phyloP scores from a whole-genome alignment of 257 asterid species.

The Solanum phureja region DNA sequence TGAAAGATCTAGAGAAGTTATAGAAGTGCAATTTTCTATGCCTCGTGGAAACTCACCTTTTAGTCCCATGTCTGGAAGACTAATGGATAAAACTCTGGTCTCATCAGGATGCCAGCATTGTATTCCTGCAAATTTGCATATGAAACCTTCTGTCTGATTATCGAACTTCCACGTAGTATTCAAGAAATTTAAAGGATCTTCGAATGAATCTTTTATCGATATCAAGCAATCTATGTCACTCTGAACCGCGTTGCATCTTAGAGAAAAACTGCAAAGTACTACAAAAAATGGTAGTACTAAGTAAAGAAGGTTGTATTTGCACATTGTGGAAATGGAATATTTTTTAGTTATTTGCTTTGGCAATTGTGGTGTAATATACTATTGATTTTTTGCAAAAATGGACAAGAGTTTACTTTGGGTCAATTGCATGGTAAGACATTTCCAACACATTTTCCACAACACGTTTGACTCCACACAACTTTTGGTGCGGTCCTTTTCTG shows the following conservation, averaged over 20 bases:
- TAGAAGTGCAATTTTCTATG: neutral
- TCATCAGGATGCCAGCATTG: neutral
- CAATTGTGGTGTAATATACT: neutral
- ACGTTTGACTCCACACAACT: too few relatives aligned
- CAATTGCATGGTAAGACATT: neutral
- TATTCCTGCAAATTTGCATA: neutral
- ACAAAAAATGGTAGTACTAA: neutral
- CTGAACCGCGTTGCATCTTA: neutral
- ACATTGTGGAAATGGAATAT: neutral
- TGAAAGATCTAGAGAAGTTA: neutral
- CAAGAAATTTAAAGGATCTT: neutral
- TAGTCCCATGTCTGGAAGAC: neutral
- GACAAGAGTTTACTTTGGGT: neutral
- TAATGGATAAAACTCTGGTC: neutral
- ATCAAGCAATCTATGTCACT: neutral
- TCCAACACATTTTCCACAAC: too few relatives aligned
- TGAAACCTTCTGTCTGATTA: neutral
- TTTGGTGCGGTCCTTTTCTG: too few relatives aligned
- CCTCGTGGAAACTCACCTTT: neutral
- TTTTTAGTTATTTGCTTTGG: neutral
- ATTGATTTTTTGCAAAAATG: neutral
- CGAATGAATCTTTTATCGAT: neutral
- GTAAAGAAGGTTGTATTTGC: neutral
- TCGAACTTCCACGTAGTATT: neutral
- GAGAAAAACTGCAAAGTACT: neutral